Base-by-base conservation (phyloP, 257 asterid species). In the Lithospermum erythrorhizon region DNA sequence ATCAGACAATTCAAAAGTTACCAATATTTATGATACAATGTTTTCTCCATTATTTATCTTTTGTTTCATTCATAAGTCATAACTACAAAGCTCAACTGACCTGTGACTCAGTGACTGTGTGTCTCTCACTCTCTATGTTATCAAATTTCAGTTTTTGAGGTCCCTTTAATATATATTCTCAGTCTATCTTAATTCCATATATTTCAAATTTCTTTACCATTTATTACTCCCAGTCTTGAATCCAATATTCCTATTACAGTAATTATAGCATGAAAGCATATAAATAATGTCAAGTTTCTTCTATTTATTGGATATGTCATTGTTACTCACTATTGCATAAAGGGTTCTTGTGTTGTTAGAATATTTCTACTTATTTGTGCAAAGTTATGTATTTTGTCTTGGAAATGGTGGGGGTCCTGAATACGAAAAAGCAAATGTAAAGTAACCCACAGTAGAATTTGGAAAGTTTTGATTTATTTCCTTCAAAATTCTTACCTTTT, bases 181-280 rank as follows among this genome's bases (percentile, higher is more conserved):
- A 41, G 49, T 3, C 25, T 19, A 11, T n/a, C 16, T 35, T 11
- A 35, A 35, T 35, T 8, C 45, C 45, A 35, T 35, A 2, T 10
- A 35, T 3, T 35, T 35, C 45, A 35, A 35, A 35, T 6, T 35
- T 35, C 45, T 35, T 35, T 6, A 9, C 62, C 57, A 9, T 51
- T 70, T 61, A 59, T 66, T 66, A 24, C n/a, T 15, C 27, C 16
- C 65, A 61, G 29, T 35, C 59, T 51, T 72, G 66, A 59, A 10
- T 22, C 53, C 13, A 9, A 35, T 32, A 4, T 10, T 21, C 51
- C 19, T 41, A 2, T 1, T 6, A 41, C 9, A 53, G 15, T 53
- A 19, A 5, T 53, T 53, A 27, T 53, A 19, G 14, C 21, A 27
- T 41, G 35, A 60, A 47, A 53, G 41, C 56, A 30, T 41, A 41